Base-by-base conservation (phyloP, 2,329 filamentous ascomycete species). In the Apiospora pterosperma region DNA sequence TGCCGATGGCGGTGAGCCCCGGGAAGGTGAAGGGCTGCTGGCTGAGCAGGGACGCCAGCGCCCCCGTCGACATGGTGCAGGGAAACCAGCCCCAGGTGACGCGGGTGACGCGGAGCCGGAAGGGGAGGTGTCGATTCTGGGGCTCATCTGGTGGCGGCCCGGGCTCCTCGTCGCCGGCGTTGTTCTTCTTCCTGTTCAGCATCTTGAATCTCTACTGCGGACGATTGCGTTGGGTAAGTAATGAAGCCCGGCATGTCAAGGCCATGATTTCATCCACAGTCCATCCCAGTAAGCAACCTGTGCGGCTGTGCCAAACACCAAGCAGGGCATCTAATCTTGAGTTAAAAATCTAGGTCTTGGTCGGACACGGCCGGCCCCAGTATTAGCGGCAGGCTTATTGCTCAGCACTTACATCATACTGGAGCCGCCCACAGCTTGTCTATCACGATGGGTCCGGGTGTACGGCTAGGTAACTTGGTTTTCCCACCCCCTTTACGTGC, bases 11-110 rank as follows among this genome's bases (percentile, higher is more conserved):
- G 11, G n/a, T 39, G 34, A 60, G 58, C 34, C 58, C 58, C 34
- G 34, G 34, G 58, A 60, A 60, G 34, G 34, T 25, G 58, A 60
- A 60, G 36, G 58, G 58, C 34, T 60, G 58, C 21, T 60, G 58
- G 58, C 34, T 36, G 31, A 60, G 21, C 14, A 60, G n/a, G 23
- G 21, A 7, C 21, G 58, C 58, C 34, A 60, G 34, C 36, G 34
- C 58, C 5, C 58, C 58, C 34, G 58, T 60, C 34, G 58, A 60
- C 58, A 60, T 60, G 58, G 58, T 60, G 34, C 34, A 39, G 34
- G 58, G 34, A 11, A 60, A 60, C 58, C 58, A 60, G 8, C 21
- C 12, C 58, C 58, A 60, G 11, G 58, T 60, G 34, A 60, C 39
- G 5, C 58, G 34, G 5, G 58, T 60, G 14, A 60, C 58, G n/a